Evolutionary conservation across 257 asterid genomes (phyloP).

Genomic region (Echites panduratus): DNA sequence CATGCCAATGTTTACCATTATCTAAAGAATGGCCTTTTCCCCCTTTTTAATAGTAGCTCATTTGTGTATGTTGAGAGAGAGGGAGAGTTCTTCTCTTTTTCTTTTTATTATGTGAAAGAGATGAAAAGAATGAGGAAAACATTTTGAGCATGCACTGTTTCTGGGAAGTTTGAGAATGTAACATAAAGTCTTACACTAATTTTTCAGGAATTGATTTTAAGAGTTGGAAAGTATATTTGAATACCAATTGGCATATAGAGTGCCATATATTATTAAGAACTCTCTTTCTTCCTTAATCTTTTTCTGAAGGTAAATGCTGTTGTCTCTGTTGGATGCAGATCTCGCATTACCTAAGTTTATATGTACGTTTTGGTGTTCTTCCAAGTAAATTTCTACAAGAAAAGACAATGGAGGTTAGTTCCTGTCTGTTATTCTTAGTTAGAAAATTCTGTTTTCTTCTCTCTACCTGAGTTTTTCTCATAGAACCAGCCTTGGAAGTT

Average conservation of each 20-base stretch:
- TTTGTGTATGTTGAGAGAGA: too few species aligned
- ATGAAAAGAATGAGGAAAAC: background rate
- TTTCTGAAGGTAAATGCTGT: background rate
- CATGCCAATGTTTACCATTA: too few species aligned
- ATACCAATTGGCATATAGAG: background rate
- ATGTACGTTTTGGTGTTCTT: constrained; percentile 56
- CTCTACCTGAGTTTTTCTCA: background rate
- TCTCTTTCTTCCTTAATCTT: background rate
- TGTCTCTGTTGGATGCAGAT: constrained; percentile 39
- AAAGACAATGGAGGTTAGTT: constrained; percentile 63
- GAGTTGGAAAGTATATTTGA: background rate
- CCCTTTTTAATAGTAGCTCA: too few species aligned
- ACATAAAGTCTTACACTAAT: background rate
- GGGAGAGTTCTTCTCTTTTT: too few species aligned
- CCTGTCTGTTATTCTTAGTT: background rate
- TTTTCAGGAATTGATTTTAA: background rate
- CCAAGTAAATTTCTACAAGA: constrained; percentile 83
- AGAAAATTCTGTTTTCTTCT: too few species aligned
- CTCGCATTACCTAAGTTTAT: constrained; percentile 61
- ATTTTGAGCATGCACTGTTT: background rate
- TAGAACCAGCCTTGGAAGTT: background rate
- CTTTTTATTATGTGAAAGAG: too few species aligned
- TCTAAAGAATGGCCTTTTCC: too few species aligned
- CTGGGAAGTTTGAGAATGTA: background rate
- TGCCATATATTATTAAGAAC: background rate